Evolutionary conservation across 768 basidiomycete genomes (phyloP).

Genomic region (Hericium erinaceus): DNA sequence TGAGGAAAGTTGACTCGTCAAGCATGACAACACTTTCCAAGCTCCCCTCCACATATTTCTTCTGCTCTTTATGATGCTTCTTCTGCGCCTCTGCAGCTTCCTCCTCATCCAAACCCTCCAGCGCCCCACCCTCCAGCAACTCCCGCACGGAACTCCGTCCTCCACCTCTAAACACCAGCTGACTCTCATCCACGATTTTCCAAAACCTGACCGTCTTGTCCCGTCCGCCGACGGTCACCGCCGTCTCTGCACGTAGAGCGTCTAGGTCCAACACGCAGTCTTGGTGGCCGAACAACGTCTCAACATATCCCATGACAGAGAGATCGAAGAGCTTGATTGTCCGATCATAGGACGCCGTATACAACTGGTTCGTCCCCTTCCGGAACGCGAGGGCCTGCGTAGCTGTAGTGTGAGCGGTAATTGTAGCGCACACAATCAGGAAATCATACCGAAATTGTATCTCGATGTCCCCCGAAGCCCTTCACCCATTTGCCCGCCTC

Average conservation of each 20-base stretch:
- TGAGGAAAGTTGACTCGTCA: slow-evolving; percentile 88
- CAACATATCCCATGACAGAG: slow-evolving; percentile 82
- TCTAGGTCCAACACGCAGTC: slow-evolving; percentile 75
- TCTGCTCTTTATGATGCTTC: slow-evolving; percentile 29
- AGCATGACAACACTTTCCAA: slow-evolving; percentile 91
- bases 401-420: background rate
- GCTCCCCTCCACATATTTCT: slow-evolving; percentile 76
- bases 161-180: slow-evolving; percentile 95
- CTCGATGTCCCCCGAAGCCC: slow-evolving; percentile 71
- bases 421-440: background rate
- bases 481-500: slow-evolving; percentile 70
- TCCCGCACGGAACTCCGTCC: slow-evolving; percentile 73
- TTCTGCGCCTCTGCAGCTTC: slow-evolving; percentile 27
- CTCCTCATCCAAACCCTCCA: slow-evolving; percentile 51
- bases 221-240: slow-evolving; percentile 79
- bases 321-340: slow-evolving; percentile 84
- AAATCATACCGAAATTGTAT: slow-evolving; percentile 46
- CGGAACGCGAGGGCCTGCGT: slow-evolving; percentile 62
- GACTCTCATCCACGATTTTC: slow-evolving; percentile 94
- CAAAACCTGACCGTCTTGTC: slow-evolving; percentile 92
- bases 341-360: slow-evolving; percentile 76
- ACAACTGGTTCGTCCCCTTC: slow-evolving; percentile 66
- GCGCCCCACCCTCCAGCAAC: slow-evolving; percentile 68
- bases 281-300: slow-evolving; percentile 96
- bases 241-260: slow-evolving; percentile 73